Evolutionary conservation across 2,329 filamentous ascomycete species (phyloP), one percentile per base, ranked within the genome.

Genomic region (Aspergillus pseudoterreus): DNA sequence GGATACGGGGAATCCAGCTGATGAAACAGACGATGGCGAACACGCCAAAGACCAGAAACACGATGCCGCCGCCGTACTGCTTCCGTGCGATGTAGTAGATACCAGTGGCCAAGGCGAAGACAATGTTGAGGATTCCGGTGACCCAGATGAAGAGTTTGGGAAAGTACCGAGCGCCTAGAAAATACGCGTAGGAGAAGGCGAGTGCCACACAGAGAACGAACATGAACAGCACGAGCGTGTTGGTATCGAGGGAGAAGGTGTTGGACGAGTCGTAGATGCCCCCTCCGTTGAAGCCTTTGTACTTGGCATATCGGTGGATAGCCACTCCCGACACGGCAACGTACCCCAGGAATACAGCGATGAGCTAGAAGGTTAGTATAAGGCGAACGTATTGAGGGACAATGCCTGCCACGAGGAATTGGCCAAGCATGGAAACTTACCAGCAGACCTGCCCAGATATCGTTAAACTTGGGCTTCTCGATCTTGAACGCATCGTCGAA

Each of bases 91-190:
- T 82, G 77, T 95, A 95, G 72, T 91, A 95, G 47, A 92, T 84
- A 9, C 89, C 90, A 0, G 90, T 95, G 1, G 82, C 92, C n/a
- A 96, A 76, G 0, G 89, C 90, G 61, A 90, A 86, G 49, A 87
- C 75, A 62, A 96, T 87, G 70, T 96, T 95, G 51, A 95, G 77
- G 47, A 96, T 92, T 11, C 90, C 90, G 0, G 91, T 95, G 36
- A 91, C 82, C 89, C 90, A 96, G 67, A 96, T 95, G 61, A 96
- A 91, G 65, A 90, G 83, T 73, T 94, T 95, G 3, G 92, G 91
- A 58, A 92, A 92, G 43, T 82, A 74, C 50, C 90, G 83, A 6
- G 89, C 88, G 2, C 85, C 70, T 71, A 84, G 83, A 62, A 96
- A 83, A 68, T 96, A 97, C 19, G 74, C 78, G 64, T 84, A 88